phyloP scores from a whole-genome alignment of 2,329 filamentous ascomycete genomes.

The Calonectria pseudoreteaudii region DNA sequence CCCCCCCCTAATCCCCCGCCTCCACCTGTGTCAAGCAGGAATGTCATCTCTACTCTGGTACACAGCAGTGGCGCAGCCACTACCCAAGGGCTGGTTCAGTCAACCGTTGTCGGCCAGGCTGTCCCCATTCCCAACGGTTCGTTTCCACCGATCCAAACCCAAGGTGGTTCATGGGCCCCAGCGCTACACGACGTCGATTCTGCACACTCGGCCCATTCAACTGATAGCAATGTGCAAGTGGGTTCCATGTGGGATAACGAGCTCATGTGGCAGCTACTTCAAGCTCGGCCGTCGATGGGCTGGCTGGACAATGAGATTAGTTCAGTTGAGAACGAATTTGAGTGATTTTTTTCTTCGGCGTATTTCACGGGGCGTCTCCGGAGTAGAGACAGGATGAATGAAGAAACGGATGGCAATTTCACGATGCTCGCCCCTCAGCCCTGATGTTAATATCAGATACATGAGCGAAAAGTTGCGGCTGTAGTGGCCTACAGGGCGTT shows the following conservation, averaged over 20 bases:
- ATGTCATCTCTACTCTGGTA: too few species aligned
- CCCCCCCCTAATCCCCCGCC: background rate
- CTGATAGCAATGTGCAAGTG: background rate
- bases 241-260: background rate
- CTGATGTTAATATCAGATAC: too few species aligned
- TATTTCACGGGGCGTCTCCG: background rate
- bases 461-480: too few species aligned
- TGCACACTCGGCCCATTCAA: background rate
- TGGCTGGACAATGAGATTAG: background rate
- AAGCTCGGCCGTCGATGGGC: background rate
- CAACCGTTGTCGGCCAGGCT: background rate
- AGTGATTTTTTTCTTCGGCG: background rate
- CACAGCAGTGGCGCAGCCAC: background rate
- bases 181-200: background rate
- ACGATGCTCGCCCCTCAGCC: too few species aligned
- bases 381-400: too few species aligned
- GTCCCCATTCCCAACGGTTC: background rate
- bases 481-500: too few species aligned
- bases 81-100: background rate
- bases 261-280: background rate
- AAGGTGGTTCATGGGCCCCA: background rate
- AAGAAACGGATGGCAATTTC: too few species aligned
- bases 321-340: background rate
- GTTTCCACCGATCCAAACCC: background rate
- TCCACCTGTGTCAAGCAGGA: background rate